Base-by-base conservation (phyloP, 257 asterid genomes). In the Primulina tabacum region DNA sequence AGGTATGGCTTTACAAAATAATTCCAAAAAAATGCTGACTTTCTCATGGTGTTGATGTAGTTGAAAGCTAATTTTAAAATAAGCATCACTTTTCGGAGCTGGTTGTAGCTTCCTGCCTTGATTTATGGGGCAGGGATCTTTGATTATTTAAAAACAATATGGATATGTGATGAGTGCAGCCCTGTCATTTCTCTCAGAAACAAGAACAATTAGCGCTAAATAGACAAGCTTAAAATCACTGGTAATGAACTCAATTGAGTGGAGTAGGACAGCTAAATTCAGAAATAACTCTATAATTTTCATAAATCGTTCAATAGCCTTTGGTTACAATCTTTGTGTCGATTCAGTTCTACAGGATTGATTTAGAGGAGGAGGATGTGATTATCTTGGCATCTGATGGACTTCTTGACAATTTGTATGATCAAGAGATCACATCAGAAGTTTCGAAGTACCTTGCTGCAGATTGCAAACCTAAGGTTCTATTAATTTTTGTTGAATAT, bases 381-480 rank as follows among this genome's bases (percentile, higher is more conserved):
- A 73, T 89, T 68, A 75, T 93, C 56, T 71, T 75, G 40, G 96
- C 91, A 35, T 87, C 97, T 0, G 94, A 90, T 79, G 99, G 97
- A 68, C 87, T 90, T 68, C 80, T 87, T 60, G 96, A 89, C 84
- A 93, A 93, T 69, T 79, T 93, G 67, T 90, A 89, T 35, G 88
- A 85, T 58, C 84, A 83, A 80, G 99, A 85, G 73, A 86, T 90
- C 43, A 79, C 81, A 16, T 78, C 85, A 63, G 73, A 77, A 7
- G 85, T 84, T 81, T 64, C 77, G 50, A 80, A 83, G 60, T 86
- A 83, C 24, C 79, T 90, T 69, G 85, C 80, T 70, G 77, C 81
- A 33, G 81, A 76, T 68, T 80, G 72, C 73, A 75, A 69, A 21
- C 89, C 75, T 0, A 74, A 87, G 97, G 97, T 93, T 74, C 74